Conservation (phyloP, 2,329 filamentous ascomycete genomes). For the Beauveria brongniartii region DNA sequence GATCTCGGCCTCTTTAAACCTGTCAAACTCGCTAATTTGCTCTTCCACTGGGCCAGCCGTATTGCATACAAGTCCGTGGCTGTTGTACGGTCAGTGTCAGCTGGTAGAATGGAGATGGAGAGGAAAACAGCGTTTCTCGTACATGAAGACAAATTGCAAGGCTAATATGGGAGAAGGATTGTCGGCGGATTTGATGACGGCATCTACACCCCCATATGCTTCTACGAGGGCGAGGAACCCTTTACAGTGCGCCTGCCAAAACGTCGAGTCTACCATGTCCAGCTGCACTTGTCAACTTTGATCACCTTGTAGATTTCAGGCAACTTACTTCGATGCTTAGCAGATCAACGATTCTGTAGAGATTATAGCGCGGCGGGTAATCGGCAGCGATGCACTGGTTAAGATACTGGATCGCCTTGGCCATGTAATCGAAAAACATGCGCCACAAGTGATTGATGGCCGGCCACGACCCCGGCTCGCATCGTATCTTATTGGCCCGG, state of each 20-base stretch:
- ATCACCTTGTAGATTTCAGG: background rate
- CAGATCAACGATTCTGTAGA: slow-evolving; percentile 1
- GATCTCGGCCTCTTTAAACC: background rate
- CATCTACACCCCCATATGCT: background rate
- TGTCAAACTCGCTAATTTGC: background rate
- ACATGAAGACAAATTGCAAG: slow-evolving; percentile 1
- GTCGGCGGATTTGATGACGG: background rate
- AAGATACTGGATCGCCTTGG: background rate
- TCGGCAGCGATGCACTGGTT: background rate
- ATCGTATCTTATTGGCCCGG: background rate
- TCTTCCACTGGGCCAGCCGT: background rate
- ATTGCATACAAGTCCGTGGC: background rate
- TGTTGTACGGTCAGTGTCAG: background rate
- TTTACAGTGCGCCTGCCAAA: background rate
- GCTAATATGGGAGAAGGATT: background rate
- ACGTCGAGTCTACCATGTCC: background rate
- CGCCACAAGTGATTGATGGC: background rate
- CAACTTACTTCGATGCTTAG: background rate
- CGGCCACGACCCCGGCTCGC: background rate
- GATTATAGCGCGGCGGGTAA: background rate
- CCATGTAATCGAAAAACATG: background rate
- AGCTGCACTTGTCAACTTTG: background rate
- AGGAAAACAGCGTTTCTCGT: background rate
- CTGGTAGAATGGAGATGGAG: too few species aligned
- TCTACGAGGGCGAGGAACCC: background rate